These are phyloP conservation scores for Boechera stricta DNA, from an alignment of 345 rosid genomes.

Conservation along the genomic window DNA sequence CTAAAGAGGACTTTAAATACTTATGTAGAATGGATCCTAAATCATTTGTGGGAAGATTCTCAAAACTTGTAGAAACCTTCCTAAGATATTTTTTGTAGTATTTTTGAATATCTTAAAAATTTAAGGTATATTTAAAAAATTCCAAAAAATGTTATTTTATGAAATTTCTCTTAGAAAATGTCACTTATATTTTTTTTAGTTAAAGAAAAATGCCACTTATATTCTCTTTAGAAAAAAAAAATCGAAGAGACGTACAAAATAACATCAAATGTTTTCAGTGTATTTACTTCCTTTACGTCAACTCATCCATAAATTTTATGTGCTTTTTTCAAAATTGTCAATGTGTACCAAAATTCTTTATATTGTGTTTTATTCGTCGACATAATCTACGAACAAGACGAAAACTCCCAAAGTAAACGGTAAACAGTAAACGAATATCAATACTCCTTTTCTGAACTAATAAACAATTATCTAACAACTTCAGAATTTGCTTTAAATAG, in stretches of 20 bases:
- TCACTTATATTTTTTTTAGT: neutral
- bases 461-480: conserved; percentile 23
- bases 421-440: conserved; percentile 23
- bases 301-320: neutral
- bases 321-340: neutral
- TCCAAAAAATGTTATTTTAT: neutral
- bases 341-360: conserved; percentile 11
- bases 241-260: conserved; percentile 1
- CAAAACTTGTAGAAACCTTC: neutral
- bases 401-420: conserved; percentile 1
- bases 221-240: too few relatives aligned
- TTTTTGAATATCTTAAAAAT: neutral
- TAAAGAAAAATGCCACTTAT: too few relatives aligned
- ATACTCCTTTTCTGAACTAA: neutral
- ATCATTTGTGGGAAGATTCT: neutral
- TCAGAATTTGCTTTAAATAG: neutral
- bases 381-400: conserved; percentile 14
- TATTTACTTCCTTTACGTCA: conserved; percentile 19
- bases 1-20: too few relatives aligned
- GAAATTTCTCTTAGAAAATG: neutral
- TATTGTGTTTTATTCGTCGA: conserved; percentile 24
- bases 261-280: neutral
- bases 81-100: neutral
- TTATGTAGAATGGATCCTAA: too few relatives aligned
- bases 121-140: neutral